Base-by-base conservation (phyloP, 148 eudicot genomes). In the Silene uniflora region DNA sequence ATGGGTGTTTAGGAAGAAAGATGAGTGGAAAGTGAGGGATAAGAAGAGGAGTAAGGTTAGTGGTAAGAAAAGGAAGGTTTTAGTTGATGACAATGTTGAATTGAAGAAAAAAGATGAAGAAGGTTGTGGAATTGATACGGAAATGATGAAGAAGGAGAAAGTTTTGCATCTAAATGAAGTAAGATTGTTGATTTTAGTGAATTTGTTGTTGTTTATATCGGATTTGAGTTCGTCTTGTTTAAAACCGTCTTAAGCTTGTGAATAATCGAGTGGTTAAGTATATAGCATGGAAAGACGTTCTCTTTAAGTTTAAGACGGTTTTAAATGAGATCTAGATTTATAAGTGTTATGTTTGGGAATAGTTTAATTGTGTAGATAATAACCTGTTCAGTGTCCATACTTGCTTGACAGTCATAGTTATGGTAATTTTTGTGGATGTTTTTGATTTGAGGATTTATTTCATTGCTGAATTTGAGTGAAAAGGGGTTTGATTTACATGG, bases 21-120 rank as follows among this genome's bases (percentile, higher is more conserved):
- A 85, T 85, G 89, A 87, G 76, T 93, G 98, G 98, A 88, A 85
- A 55, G 88, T 91, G 72, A 83, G 88, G 14, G 97, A 71, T 71
- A 71, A 93, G 76, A 89, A 87, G 84, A 89, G 83, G 76, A 32
- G 78, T 47, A 82, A 82, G 16, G 13, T 2, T n/a, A 62, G 46
- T 52, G 77, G 24, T 32, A 81, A 75, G 32, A 89, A 88, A 86
- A 86, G 88, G 83, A 88, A 83, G 69, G 69, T 47, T 35, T 60
- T 67, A 49, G 67, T 39, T 32, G 58, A 58, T 71, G 46, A 68
- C 21, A 44, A 58, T 65, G 77, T 59, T 52, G 79, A 71, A 61
- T 64, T 7, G 61, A 44, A n/a, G 61, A 29, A 71, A 49, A 49
- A 14, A 18, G 22, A 25, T 44, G 68, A 5, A 14, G 68, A 22